Evolutionary conservation across 2,329 filamentous ascomycete genomes (phyloP).

Genomic region (Epichloe hybrida): DNA sequence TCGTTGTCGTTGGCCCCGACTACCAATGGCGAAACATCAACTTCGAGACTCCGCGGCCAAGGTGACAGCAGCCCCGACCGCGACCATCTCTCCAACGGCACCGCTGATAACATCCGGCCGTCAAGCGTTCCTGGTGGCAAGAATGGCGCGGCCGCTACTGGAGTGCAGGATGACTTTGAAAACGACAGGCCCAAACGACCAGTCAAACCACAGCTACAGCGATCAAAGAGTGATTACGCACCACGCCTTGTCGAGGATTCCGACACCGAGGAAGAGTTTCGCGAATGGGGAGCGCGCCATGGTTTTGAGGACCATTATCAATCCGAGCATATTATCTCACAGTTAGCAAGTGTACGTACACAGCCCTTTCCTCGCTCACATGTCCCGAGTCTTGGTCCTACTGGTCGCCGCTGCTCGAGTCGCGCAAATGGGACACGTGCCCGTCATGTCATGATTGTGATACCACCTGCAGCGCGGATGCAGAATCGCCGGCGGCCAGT

Average conservation of each 20-base stretch:
- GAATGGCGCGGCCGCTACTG: conserved; percentile 16
- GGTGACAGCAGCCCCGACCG: conserved; percentile 16
- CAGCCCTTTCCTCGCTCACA: not conserved
- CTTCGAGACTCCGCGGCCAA: conserved; percentile 16
- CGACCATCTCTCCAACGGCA: conserved; percentile 14
- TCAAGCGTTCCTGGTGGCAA: conserved; percentile 33
- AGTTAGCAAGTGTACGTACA: conserved; percentile 59
- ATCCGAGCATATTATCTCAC: conserved; percentile 75
- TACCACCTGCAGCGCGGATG: not conserved
- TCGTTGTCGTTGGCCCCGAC: conserved; percentile 15
- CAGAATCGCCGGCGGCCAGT: not conserved
- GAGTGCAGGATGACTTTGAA: conserved; percentile 19
- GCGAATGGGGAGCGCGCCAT: conserved; percentile 54
- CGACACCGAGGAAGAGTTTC: conserved; percentile 30
- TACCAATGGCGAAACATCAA: conserved; percentile 17
- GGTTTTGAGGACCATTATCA: conserved; percentile 89
- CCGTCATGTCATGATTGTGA: conserved; percentile 3
- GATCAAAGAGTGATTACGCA: conserved; percentile 44
- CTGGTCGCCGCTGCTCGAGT: not conserved
- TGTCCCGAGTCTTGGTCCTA: not conserved
- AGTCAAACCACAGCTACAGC: conserved; percentile 36
- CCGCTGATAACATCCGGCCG: conserved; percentile 25
- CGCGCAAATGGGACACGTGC: conserved; percentile 5
- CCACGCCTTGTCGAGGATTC: conserved; percentile 27
- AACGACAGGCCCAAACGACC: conserved; percentile 24